Percentiles rank a stretch among this genome's conserved stretches.
Evolutionary conservation across 1,284 basidiomycete genomes (phyloP).

Genomic region (Peniophora sp.): DNA sequence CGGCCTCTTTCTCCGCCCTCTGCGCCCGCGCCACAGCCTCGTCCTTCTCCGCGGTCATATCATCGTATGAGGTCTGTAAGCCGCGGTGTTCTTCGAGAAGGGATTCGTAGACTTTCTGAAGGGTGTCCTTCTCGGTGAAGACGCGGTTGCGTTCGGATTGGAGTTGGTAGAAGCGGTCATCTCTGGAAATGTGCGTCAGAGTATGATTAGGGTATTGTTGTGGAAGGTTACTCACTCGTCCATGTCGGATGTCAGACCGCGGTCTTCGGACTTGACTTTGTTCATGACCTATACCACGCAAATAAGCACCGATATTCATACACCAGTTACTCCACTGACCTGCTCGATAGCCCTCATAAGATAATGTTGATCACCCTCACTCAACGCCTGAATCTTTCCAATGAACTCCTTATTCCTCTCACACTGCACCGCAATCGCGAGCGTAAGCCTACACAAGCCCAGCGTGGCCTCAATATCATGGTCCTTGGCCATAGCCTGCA

Average conservation of each 20-base stretch:
- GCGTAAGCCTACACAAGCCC: constrained; percentile 75
- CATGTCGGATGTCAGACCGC: constrained; percentile 29
- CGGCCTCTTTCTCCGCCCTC: constrained; percentile 50
- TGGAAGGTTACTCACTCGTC: constrained; percentile 54
- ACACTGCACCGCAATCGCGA: constrained; percentile 90
- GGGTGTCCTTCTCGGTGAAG: constrained; percentile 68
- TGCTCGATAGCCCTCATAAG: constrained; percentile 85
- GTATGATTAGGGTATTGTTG: neutral
- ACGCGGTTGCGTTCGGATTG: constrained; percentile 73
- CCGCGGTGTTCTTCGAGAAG: constrained; percentile 73
- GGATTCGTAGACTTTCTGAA: constrained; percentile 70
- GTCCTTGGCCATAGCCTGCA: constrained; percentile 78
- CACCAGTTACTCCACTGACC: constrained; percentile 33
- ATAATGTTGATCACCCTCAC: constrained; percentile 73
- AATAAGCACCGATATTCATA: neutral
- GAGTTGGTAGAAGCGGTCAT: constrained; percentile 79
- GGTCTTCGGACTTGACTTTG: constrained; percentile 42
- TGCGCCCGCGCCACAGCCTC: constrained; percentile 52
- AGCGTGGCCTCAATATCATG: constrained; percentile 58
- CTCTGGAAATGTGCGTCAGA: constrained; percentile 32
- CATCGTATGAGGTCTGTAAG: constrained; percentile 66
- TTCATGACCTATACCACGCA: constrained; percentile 58
- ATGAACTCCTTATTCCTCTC: constrained; percentile 80
- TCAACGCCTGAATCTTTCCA: constrained; percentile 74
- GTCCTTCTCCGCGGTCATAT: constrained; percentile 63